phyloP scores from a whole-genome alignment of 306 rosid genomes.

The Vigna nakashimae region DNA sequence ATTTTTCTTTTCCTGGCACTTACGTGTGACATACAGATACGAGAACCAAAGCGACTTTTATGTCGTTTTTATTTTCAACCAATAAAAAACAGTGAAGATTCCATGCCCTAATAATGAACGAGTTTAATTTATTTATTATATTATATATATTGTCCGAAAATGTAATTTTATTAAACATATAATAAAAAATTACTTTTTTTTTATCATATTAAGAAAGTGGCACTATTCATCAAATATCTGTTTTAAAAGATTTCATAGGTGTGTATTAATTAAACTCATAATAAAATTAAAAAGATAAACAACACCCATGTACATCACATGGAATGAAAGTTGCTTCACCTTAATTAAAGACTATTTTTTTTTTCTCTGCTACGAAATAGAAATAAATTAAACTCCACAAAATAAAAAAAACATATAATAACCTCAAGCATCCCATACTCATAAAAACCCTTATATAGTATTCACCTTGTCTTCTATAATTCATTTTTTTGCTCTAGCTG shows the following conservation, averaged over 20 bases:
- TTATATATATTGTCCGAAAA: neutral
- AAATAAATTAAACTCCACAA: slow-evolving; percentile 55
- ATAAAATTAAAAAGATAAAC: neutral
- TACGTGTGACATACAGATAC: neutral
- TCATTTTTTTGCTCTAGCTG: slow-evolving; percentile 45
- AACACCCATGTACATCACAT: neutral
- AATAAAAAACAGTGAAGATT: slow-evolving; percentile 43
- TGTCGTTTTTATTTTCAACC: slow-evolving; percentile 36
- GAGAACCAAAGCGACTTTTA: slow-evolving; percentile 15
- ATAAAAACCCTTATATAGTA: slow-evolving; percentile 51
- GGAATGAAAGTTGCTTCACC: slow-evolving; percentile 34
- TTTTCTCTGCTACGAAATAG: slow-evolving; percentile 40
- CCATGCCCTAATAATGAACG: slow-evolving; percentile 31
- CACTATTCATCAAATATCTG: too few species aligned
- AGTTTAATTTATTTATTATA: neutral
- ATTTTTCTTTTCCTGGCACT: neutral
- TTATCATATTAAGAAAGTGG: too few species aligned
- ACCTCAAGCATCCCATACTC: slow-evolving; percentile 44
- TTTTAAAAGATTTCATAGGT: neutral
- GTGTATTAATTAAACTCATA: neutral
- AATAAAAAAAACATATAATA: slow-evolving; percentile 40
- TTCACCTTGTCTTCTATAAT: slow-evolving; percentile 48
- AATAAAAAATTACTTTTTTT: neutral
- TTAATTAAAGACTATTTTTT: neutral
- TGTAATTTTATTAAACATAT: neutral